A percentile compares a stretch with the other conserved stretches of the same genome.
These are phyloP conservation scores for Candida peoriensis DNA, from an alignment of 805 yeast genomes.

Conservation along the genomic window DNA sequence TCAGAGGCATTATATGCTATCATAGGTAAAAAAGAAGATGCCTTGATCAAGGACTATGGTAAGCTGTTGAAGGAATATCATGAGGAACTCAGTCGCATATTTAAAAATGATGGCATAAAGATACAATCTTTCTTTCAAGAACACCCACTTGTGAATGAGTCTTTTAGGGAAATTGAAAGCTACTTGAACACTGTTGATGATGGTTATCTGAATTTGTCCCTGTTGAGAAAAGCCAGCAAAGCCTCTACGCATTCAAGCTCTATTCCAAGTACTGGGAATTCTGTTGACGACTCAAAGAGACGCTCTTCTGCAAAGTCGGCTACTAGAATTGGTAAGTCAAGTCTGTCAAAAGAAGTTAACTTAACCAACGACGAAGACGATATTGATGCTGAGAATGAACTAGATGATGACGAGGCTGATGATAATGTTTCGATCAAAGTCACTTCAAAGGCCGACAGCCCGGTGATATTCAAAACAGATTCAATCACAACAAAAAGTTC, in stretches of 20 bases:
- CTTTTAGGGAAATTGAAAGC: constrained; percentile 46
- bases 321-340: constrained; percentile 19
- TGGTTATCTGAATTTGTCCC: constrained; percentile 53
- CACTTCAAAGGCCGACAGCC: constrained; percentile 5
- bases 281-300: constrained; percentile 9
- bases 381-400: constrained; percentile 22
- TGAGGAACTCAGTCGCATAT: constrained; percentile 16
- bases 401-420: constrained; percentile 13
- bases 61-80: constrained; percentile 23
- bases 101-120: constrained; percentile 20
- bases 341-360: constrained; percentile 17
- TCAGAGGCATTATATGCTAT: constrained; percentile 66
- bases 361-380: constrained; percentile 9
- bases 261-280: constrained; percentile 3
- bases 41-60: constrained; percentile 27
- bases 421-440: constrained; percentile 7
- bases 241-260: constrained; percentile 12
- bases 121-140: constrained; percentile 20
- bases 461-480: constrained; percentile 16
- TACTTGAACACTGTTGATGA: constrained; percentile 59
- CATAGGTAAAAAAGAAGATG: constrained; percentile 61
- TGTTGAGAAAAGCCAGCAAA: constrained; percentile 44
- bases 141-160: constrained; percentile 25
- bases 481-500: constrained; percentile 11
- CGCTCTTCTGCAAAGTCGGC: constrained; percentile 7